phyloP scores from a whole-genome alignment of 1,139 yeast species.

The Blastobotrys elegans region DNA sequence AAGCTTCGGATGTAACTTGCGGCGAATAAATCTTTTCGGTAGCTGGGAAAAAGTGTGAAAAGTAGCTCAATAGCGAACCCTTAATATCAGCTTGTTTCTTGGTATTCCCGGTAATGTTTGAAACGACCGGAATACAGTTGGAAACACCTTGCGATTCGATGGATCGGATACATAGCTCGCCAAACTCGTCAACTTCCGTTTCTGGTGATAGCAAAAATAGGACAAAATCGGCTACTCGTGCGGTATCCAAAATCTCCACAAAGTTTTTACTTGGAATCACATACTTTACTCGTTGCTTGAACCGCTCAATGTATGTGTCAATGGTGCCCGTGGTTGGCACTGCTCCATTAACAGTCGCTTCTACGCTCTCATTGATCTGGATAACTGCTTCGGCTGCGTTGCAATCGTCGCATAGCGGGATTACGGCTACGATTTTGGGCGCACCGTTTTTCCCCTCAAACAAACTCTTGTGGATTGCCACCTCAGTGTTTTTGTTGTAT shows the following conservation, averaged over 20 bases:
- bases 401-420: conserved; percentile 74
- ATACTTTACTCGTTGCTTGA: conserved; percentile 69
- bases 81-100: conserved; percentile 75
- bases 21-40: conserved; percentile 73
- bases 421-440: conserved; percentile 74
- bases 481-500: conserved; percentile 58
- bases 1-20: conserved; percentile 62
- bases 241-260: conserved; percentile 73
- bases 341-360: conserved; percentile 23
- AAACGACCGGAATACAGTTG: conserved; percentile 71
- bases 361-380: conserved; percentile 31
- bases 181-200: conserved; percentile 76
- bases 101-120: conserved; percentile 65
- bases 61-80: conserved; percentile 76
- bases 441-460: conserved; percentile 80
- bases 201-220: conserved; percentile 81
- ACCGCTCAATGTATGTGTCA: conserved; percentile 48
- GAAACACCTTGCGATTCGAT: conserved; percentile 92
- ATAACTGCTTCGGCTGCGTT: conserved; percentile 54
- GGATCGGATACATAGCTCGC: conserved; percentile 85
- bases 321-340: conserved; percentile 35
- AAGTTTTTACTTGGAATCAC: conserved; percentile 62
- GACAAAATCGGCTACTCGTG: conserved; percentile 84
- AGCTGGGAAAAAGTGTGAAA: conserved; percentile 84
- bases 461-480: conserved; percentile 46